Conservation (phyloP, 2,329 filamentous ascomycete genomes). For the Sarocladiaceae sp. region DNA sequence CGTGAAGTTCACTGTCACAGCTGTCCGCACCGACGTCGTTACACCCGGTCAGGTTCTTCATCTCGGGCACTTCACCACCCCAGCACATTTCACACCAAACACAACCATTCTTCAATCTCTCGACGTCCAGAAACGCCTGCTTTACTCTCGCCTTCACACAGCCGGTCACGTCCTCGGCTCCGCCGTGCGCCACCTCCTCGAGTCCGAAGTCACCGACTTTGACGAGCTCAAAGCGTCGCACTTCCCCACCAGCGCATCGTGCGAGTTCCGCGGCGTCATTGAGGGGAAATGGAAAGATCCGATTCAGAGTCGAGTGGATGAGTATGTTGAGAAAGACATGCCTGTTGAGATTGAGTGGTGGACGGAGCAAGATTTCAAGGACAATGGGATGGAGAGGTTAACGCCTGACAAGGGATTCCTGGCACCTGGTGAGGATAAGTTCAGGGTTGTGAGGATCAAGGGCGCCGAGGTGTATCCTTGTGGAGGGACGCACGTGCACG, state of each 20-base stretch:
- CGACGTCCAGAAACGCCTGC: constrained; percentile 53
- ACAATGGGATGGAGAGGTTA: constrained; percentile 49
- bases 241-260: constrained; percentile 62
- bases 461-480: constrained; percentile 69
- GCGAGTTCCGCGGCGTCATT: constrained; percentile 65
- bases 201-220: constrained; percentile 47
- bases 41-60: constrained; percentile 58
- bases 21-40: constrained; percentile 51
- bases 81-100: constrained; percentile 32
- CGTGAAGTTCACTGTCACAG: constrained; percentile 44
- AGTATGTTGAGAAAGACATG: constrained; percentile 50
- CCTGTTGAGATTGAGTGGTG: constrained; percentile 61
- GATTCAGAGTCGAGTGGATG: constrained; percentile 60
- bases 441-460: constrained; percentile 65
- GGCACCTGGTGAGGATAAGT: constrained; percentile 47
- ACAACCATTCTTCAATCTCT: constrained; percentile 51
- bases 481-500: constrained; percentile 68
- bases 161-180: constrained; percentile 69
- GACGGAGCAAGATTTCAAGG: constrained; percentile 57
- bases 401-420: constrained; percentile 44
- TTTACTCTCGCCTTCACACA: constrained; percentile 68
- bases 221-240: constrained; percentile 70
- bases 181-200: constrained; percentile 57
- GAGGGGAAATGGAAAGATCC: constrained; percentile 56
- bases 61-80: constrained; percentile 52